Evolutionary conservation across 2,329 filamentous ascomycete species (phyloP), one percentile per base, ranked within the genome.

Genomic region (Colletotrichum orchidophilum): DNA sequence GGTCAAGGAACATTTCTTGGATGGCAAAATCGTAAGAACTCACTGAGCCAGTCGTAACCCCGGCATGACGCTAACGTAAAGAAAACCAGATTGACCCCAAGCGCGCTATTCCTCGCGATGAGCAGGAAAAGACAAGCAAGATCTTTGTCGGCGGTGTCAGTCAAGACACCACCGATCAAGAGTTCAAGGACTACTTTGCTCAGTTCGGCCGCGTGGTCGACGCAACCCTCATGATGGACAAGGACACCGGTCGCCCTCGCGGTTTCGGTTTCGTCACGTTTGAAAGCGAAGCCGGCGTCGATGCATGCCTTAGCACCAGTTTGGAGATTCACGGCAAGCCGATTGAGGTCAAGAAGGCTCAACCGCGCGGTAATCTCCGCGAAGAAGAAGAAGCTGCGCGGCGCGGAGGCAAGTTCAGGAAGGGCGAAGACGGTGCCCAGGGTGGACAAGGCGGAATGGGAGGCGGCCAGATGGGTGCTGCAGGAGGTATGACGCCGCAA

Each of bases 191-290:
- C 71, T 99, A 97, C 83, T 99, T 99, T 84, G 94, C 93, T 78
- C 94, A 97, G 78, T 99, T 98, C 77, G 96, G 96, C 31, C 92
- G 96, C 72, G 96, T 99, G 24, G 92, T 99, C 49, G 96, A 99
- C 83, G 96, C 96, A 2, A 99, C 96, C 0, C 90, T 99, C 2
- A 99, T 99, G 96, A 99, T 99, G 91, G 96, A 99, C 81, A 99
- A 99, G 83, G 96, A 99, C 81, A 99, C 96, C 1, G 96, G 96
- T n/a, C 91, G 96, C 50, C 96, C 96, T 3, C 90, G 96, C 78
- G 96, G 96, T 1, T 99, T 99, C 78, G 96, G 96, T 15, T 99
- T 99, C 81, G 96, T 99, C 63, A 99, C 96, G 0, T 99, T 99
- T 76, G 96, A 99, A 82, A 97, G 92, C 75, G 96, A 99, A 78